Conservation (phyloP, 2,329 filamentous ascomycete species). For the Camillea tinctor region DNA sequence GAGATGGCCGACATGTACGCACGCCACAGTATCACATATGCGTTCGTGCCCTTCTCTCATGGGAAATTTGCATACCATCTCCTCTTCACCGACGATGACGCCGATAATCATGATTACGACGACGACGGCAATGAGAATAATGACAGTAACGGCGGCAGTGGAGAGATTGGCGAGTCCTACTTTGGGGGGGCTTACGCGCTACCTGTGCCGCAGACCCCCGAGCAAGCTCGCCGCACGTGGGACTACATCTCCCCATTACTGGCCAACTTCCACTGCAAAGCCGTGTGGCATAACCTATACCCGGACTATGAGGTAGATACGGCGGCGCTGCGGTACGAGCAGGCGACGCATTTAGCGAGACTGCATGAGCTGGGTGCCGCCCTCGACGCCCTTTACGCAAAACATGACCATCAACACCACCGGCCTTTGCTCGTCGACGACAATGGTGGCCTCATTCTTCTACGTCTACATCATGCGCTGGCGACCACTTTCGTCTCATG, state of each 20-base stretch:
- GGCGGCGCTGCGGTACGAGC: slow-evolving; percentile 14
- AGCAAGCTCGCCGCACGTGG: slow-evolving; percentile 22
- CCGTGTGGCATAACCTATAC: slow-evolving; percentile 23
- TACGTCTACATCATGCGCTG: slow-evolving; percentile 20
- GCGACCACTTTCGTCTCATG: slow-evolving; percentile 22
- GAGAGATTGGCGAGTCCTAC: background rate
- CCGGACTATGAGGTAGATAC: slow-evolving; percentile 22
- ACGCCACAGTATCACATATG: slow-evolving; percentile 22
- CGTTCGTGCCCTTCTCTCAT: slow-evolving; percentile 25
- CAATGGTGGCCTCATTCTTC: slow-evolving; percentile 15
- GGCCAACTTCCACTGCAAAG: slow-evolving; percentile 24
- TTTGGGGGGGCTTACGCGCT: slow-evolving; percentile 7
- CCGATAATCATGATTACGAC: no score
- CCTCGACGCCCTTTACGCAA: slow-evolving; percentile 4
- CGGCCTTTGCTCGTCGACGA: no score
- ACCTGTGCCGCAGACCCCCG: slow-evolving; percentile 15
- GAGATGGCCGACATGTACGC: slow-evolving; percentile 29
- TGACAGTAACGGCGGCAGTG: no score
- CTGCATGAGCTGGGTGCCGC: slow-evolving; percentile 18
- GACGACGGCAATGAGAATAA: slow-evolving; percentile 5
- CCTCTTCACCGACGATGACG: slow-evolving; percentile 22
- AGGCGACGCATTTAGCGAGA: slow-evolving; percentile 15
- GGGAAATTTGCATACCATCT: slow-evolving; percentile 29
- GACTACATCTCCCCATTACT: slow-evolving; percentile 20
- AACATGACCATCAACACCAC: no score